Base-by-base conservation (phyloP, 768 basidiomycete species). In the Hysterangium stoloniferum region DNA sequence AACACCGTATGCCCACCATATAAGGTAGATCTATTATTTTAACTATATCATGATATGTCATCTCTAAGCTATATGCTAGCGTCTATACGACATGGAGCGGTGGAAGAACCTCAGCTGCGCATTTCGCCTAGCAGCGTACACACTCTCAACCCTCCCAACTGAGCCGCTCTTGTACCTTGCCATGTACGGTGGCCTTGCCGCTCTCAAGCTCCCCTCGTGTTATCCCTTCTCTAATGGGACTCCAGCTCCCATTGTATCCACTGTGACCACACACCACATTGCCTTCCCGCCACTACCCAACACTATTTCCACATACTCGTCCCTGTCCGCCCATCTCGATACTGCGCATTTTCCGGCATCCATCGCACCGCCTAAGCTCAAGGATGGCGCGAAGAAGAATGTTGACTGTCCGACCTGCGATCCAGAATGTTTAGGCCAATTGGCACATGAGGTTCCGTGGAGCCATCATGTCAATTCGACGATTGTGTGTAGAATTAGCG, bases 401-500 rank as follows among this genome's bases (percentile, higher is more conserved):
- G 75, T 82, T 19, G 84, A 95, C 60, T 99, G 96, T 64, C 96
- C 96, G 1, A 84, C 90, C 4, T 99, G 96, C 66, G 87, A 90
- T 49, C 68, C 69, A 15, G 73, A 78, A 34, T 80, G 82, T 20
- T 71, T 94, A 7, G 82, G 84, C 19, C 72, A 76, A 53, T 77
- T 99, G 6, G 90, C 87, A 11, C 71, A 75, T 51, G 88, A 92
- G 56, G 91, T 97, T 0, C 94, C 96, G 1, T 82, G 78, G 62
- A 89, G 87, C 57, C 94, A 98, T 68, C 93, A 98, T 63, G 82
- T 85, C 34, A 97, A 95, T 61, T 95, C 92, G 19, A 95, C 90
- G 0, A 89, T 99, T 48, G 94, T 98, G 13, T 98, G 96, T 62
- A 69, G 81, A 46, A 76, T 97, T 60, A 91, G 79, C 55, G 93